Evolutionary conservation across 2,329 filamentous ascomycete genomes (phyloP), one percentile per base, ranked within the genome.

Genomic region (Colletotrichum cordylinicola): DNA sequence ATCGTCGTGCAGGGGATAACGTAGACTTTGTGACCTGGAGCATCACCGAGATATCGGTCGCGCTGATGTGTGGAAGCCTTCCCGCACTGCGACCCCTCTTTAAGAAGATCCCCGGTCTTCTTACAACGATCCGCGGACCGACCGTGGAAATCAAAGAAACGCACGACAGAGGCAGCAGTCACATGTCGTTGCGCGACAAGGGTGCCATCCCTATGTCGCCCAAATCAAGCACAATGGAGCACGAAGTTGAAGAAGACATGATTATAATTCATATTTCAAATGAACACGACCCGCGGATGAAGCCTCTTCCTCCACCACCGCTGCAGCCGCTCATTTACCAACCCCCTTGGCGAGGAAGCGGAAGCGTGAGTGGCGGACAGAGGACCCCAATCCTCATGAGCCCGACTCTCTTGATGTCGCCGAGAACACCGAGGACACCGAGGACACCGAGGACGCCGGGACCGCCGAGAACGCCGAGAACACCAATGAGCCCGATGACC

Each of bases 51-150:
- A 77, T 79, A 13, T 80, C 80, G 18, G 76, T 81, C 4, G 87
- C 85, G 4, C 85, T 88, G 18, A 83, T 83, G 29, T 87, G 82
- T 4, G 86, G 85, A 65, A 87, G 86, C 67, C 85, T 87, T 4
- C 82, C 82, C 8, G 83, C 85, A n/a, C 85, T 82, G 4, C 87
- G 85, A 0, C 87, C 84, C 9, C 84, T 88, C 9, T 67, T 77
- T 56, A 77, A 68, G 67, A 77, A 68, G 62, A 55, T 75, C 2
- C 56, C 67, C 2, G 67, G 72, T 56, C 27, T 70, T 37, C 52
- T 77, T 4, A 67, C 61, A 12, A 75, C 72, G 39, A 56, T 75
- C 9, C 64, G 73, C 48, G 68, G 68, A n/a, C 21, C 64, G 6
- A 75, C 73, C 13, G 10, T 39, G 9, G 64, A 68, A 24, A 43